Evolutionary conservation across 2,329 filamentous ascomycete species (phyloP).

Genomic region (Pseudogymnoascus sp.): DNA sequence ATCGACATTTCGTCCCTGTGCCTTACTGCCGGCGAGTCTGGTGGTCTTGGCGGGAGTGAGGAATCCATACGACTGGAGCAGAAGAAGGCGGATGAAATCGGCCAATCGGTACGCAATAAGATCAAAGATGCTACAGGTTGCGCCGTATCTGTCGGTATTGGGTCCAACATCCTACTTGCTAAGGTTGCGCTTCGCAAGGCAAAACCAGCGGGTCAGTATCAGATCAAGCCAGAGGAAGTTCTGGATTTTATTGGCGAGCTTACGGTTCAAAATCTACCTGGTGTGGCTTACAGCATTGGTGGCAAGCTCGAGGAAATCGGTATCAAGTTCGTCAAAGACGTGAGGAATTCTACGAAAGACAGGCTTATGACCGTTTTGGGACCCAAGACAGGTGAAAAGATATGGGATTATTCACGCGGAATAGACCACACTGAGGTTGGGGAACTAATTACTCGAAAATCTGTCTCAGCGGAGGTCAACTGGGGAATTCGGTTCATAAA

Average conservation of each 20-base stretch:
- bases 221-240: slow-evolving; percentile 75
- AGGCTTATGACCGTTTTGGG: slow-evolving; percentile 67
- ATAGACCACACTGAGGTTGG: slow-evolving; percentile 83
- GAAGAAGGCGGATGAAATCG: slow-evolving; percentile 67
- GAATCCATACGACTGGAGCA: slow-evolving; percentile 72
- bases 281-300: slow-evolving; percentile 85
- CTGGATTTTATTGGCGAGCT: slow-evolving; percentile 71
- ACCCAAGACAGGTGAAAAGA: slow-evolving; percentile 84
- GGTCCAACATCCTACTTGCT: slow-evolving; percentile 81
- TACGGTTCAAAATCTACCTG: slow-evolving; percentile 74
- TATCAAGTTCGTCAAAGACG: slow-evolving; percentile 74
- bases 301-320: slow-evolving; percentile 84
- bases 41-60: slow-evolving; percentile 59
- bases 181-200: slow-evolving; percentile 86
- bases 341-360: slow-evolving; percentile 71
- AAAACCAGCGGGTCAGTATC: slow-evolving; percentile 89
- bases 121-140: slow-evolving; percentile 74
- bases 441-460: slow-evolving; percentile 79
- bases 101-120: slow-evolving; percentile 56
- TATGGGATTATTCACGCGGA: slow-evolving; percentile 85
- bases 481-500: slow-evolving; percentile 96
- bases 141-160: slow-evolving; percentile 87
- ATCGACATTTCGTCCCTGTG: slow-evolving; percentile 74
- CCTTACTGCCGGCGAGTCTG: slow-evolving; percentile 56
- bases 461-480: slow-evolving; percentile 93